phyloP scores from a whole-genome alignment of 257 asterid genomes.

The Galeopsis tetrahit region DNA sequence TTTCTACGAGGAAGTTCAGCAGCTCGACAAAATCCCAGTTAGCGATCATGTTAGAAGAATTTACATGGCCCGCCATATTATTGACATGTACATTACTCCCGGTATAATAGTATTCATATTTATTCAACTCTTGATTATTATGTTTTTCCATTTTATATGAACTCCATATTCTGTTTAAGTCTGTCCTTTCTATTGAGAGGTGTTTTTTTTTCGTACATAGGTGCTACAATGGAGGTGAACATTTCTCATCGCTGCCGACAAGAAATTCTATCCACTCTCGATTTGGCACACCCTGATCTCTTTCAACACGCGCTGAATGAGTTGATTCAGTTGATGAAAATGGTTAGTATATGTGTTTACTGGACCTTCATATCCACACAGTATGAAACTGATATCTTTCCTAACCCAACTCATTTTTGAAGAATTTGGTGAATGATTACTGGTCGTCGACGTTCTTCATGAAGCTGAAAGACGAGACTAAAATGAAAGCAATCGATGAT shows the following conservation, averaged over 20 bases:
- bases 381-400: neutral
- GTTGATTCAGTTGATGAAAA: slow-evolving; percentile 74
- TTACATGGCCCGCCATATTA: slow-evolving; percentile 90
- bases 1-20: slow-evolving; percentile 82
- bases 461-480: slow-evolving; percentile 68
- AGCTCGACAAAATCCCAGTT: slow-evolving; percentile 65
- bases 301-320: slow-evolving; percentile 63
- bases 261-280: slow-evolving; percentile 63
- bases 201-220: slow-evolving; percentile 30
- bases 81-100: slow-evolving; percentile 66
- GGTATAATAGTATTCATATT: slow-evolving; percentile 44
- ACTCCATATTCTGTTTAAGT: neutral
- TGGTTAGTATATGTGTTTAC: slow-evolving; percentile 48
- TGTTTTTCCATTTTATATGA: too few relatives aligned
- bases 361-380: neutral
- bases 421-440: slow-evolving; percentile 76
- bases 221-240: slow-evolving; percentile 84
- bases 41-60: slow-evolving; percentile 73
- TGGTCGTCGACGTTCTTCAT: slow-evolving; percentile 72
- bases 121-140: neutral
- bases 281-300: slow-evolving; percentile 65
- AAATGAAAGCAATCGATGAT: slow-evolving; percentile 41
- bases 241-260: slow-evolving; percentile 74
- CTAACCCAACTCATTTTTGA: slow-evolving; percentile 22
- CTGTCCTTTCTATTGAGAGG: neutral